A percentile compares a stretch with the other conserved stretches of the same genome.
phyloP scores from a whole-genome alignment of 129 eudicot species.

The Centaurea solstitialis region DNA sequence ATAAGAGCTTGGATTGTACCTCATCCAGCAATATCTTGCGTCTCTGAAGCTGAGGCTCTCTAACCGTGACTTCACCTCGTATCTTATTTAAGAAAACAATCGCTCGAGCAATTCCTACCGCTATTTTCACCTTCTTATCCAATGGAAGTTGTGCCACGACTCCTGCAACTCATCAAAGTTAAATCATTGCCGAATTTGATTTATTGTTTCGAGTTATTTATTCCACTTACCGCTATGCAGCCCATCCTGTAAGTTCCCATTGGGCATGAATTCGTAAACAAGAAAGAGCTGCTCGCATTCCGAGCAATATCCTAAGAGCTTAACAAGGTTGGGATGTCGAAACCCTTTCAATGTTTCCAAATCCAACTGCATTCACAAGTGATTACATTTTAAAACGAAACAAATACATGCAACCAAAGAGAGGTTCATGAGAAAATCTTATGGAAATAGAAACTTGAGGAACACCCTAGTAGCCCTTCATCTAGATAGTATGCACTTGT shows the following conservation, averaged over 20 bases:
- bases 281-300: conserved; percentile 72
- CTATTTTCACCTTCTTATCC: conserved; percentile 17
- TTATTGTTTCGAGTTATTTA: background rate
- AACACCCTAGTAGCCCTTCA: too few species aligned
- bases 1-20: background rate
- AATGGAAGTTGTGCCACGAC: conserved; percentile 14
- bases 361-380: conserved; percentile 63
- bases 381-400: background rate
- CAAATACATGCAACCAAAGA: background rate
- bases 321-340: conserved; percentile 77
- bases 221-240: conserved; percentile 23
- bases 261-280: conserved; percentile 73
- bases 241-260: conserved; percentile 62
- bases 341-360: conserved; percentile 65
- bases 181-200: background rate
- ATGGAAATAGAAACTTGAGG: too few species aligned
- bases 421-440: background rate
- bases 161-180: conserved; percentile 14
- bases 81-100: conserved; percentile 7
- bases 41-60: conserved; percentile 5
- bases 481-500: too few species aligned
- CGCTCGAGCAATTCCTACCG: conserved; percentile 22
- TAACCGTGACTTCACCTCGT: background rate
- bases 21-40: conserved; percentile 20
- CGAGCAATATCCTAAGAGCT: conserved; percentile 78